Evolutionary conservation across 2,329 filamentous ascomycete genomes (phyloP).

Genomic region (Sporothrix pseudoabietina): DNA sequence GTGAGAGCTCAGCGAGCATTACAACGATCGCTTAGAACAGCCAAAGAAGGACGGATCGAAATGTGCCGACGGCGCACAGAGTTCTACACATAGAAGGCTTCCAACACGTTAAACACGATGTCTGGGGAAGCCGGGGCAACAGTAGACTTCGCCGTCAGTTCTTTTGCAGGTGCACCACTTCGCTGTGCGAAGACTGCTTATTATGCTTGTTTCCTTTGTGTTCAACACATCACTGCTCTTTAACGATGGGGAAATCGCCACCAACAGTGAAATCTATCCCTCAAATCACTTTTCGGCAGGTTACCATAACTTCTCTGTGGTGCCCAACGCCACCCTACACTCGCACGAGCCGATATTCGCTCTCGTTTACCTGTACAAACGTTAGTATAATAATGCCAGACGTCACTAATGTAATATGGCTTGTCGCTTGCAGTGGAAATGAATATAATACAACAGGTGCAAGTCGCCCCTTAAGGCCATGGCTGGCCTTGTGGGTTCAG

Average conservation of each 20-base stretch:
- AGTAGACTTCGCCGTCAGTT: neutral
- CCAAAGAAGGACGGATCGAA: neutral
- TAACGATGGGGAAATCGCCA: too few relatives aligned
- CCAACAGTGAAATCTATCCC: too few relatives aligned
- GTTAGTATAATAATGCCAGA: neutral
- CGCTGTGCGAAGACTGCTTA: too few relatives aligned
- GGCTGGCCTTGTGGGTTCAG: neutral
- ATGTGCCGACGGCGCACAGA: neutral
- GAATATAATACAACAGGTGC: neutral
- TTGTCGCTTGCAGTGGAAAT: neutral
- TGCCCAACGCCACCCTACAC: neutral
- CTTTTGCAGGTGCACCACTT: neutral
- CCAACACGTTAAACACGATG: neutral
- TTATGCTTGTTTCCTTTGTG: too few relatives aligned
- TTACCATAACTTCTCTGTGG: too few relatives aligned
- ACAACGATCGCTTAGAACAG: neutral
- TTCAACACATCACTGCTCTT: too few relatives aligned
- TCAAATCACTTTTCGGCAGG: too few relatives aligned
- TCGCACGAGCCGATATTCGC: neutral
- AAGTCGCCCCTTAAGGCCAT: neutral
- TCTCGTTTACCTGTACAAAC: neutral
- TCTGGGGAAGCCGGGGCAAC: neutral
- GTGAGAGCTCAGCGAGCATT: neutral
- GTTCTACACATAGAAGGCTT: constrained; percentile 10
- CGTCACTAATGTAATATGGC: neutral